Evolutionary conservation across 371 early-diverging fungal species (phyloP).

Genomic region (Actinomortierella ambigua): DNA sequence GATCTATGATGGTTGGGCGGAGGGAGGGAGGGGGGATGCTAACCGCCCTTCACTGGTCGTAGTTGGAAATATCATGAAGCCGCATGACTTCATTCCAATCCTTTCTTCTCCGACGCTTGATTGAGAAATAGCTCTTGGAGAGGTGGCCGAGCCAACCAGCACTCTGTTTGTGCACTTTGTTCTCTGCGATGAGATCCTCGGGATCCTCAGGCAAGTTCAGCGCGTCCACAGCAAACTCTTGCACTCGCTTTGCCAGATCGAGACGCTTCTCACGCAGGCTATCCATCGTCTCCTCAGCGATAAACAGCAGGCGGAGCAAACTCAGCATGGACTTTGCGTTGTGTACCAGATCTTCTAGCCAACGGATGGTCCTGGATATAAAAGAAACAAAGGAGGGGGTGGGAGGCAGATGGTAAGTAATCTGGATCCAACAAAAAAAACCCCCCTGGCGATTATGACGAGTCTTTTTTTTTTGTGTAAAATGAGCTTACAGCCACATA

Average conservation of each 20-base stretch:
- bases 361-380: slow-evolving; percentile 23
- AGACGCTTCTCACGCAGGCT: slow-evolving; percentile 21
- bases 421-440: too few relatives aligned
- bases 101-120: slow-evolving; percentile 47
- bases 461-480: too few relatives aligned
- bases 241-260: slow-evolving; percentile 27
- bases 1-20: too few relatives aligned
- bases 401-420: too few relatives aligned
- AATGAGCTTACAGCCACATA: slow-evolving; percentile 42
- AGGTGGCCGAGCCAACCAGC: slow-evolving; percentile 38
- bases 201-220: slow-evolving; percentile 38
- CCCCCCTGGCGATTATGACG: too few relatives aligned
- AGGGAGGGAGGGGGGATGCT: too few relatives aligned
- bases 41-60: slow-evolving; percentile 12
- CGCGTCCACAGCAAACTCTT: slow-evolving; percentile 29
- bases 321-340: slow-evolving; percentile 42
- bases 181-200: slow-evolving; percentile 38
- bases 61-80: slow-evolving; percentile 36
- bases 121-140: slow-evolving; percentile 44
- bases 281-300: slow-evolving; percentile 36
- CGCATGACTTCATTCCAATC: slow-evolving; percentile 48
- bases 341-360: slow-evolving; percentile 43
- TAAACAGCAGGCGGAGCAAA: slow-evolving; percentile 25
- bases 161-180: slow-evolving; percentile 25
- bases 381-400: not conserved